A percentile compares a stretch with the other conserved stretches of the same genome.
phyloP scores from a whole-genome alignment of 2,329 filamentous ascomycete genomes.

The Aspergillus sclerotialis region DNA sequence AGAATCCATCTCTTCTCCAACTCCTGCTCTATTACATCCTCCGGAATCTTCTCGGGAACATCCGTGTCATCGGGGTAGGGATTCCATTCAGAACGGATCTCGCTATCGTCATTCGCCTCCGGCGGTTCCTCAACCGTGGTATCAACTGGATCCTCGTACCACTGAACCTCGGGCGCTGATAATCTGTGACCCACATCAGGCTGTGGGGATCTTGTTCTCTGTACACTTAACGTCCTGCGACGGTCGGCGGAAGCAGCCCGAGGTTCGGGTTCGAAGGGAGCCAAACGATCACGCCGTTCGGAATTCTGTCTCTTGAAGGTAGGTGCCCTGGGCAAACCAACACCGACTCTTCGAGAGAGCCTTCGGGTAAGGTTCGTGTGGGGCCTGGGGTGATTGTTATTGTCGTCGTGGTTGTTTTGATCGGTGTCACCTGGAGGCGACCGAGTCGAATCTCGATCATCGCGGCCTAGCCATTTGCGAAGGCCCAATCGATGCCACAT shows the following conservation, averaged over 20 bases:
- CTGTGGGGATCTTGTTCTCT: slow-evolving; percentile 38
- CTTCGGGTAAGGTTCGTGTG: slow-evolving; percentile 29
- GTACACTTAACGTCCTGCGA: slow-evolving; percentile 34
- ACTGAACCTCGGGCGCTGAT: slow-evolving; percentile 36
- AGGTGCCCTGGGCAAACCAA: slow-evolving; percentile 66
- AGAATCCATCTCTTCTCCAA: slow-evolving; percentile 88
- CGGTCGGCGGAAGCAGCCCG: slow-evolving; percentile 59
- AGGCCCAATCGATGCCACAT: slow-evolving; percentile 41
- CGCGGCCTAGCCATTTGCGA: slow-evolving; percentile 36
- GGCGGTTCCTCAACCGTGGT: slow-evolving; percentile 26
- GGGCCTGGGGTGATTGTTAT: slow-evolving; percentile 13
- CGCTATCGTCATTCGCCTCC: slow-evolving; percentile 22
- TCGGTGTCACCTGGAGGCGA: slow-evolving; percentile 10
- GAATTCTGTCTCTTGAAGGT: slow-evolving; percentile 80
- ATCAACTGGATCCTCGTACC: slow-evolving; percentile 24
- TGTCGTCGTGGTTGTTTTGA: slow-evolving; percentile 7
- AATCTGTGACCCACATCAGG: slow-evolving; percentile 29
- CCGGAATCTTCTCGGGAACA: slow-evolving; percentile 19
- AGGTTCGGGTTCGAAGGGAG: slow-evolving; percentile 56
- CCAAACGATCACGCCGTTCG: slow-evolving; percentile 66
- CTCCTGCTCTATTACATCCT: slow-evolving; percentile 61
- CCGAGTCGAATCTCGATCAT: slow-evolving; percentile 27
- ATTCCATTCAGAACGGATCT: slow-evolving; percentile 22
- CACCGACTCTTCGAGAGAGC: slow-evolving; percentile 53
- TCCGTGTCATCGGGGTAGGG: slow-evolving; percentile 18